Evolutionary conservation across 257 asterid species (phyloP), one percentile per base, ranked within the genome.

Genomic region (Jacaranda copaia): DNA sequence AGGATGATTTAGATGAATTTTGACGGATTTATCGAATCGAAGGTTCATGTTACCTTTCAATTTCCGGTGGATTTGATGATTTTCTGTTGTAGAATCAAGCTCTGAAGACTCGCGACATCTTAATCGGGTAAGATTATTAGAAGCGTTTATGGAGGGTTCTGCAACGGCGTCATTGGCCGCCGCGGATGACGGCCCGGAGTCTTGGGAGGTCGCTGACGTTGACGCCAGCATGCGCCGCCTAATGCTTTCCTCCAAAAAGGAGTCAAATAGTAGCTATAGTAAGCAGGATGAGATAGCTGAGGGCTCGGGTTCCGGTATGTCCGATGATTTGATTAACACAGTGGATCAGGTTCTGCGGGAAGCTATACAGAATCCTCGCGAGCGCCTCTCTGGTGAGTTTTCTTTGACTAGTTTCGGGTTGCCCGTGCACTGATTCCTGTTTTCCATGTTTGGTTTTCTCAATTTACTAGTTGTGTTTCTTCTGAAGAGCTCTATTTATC

Each of bases 171-270:
- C 88, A 63, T 80, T 83, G 85, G 94, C 70, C 86, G 82, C 85
- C 80, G 76, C 74, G 77, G 97, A 95, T 46, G 98, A 93, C 63
- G 83, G 84, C 12, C 97, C 98, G 73, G 99, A 96, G 88, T 96
- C 99, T 52, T 96, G 98, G 99, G 99, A 96, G 93, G 96, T 88
- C 32, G 99, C 97, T 64, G 98, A 96, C 83, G 90, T 93, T 66
- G 99, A 93, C 69, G 91, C 93, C 75, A 93, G 91, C 80, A 79
- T 96, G 95, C 86, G 91, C 68, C 91, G 88, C 59, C 91, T 96
- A 82, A 84, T 96, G 93, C 91, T 91, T 4, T 87, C 97, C 5
- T 60, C 96, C 12, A 85, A 82, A 46, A 87, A 83, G 82, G 89
- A 88, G 15, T 67, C 87, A 14, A 81, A 48, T 72, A 56, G 81